A percentile compares a stretch with the other conserved stretches of the same genome.
These are phyloP conservation scores for Aspergillus saccharolyticus DNA, from an alignment of 495 filamentous ascomycete genomes.

Conservation along the genomic window DNA sequence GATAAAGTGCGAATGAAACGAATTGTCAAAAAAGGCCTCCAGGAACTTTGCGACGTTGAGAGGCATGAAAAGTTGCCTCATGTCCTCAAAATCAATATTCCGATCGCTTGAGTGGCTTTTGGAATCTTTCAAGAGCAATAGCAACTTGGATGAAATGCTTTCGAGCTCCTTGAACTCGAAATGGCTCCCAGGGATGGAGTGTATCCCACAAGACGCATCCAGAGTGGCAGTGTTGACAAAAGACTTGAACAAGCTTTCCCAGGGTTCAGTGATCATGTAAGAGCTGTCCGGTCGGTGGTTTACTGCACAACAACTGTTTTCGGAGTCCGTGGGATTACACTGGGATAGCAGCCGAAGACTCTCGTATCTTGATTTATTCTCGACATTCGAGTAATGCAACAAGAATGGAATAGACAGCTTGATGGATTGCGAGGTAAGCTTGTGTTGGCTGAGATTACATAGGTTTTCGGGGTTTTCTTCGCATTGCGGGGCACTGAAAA, in stretches of 20 bases:
- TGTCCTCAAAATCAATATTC: neutral
- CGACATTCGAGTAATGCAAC: neutral
- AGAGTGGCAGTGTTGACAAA: neutral
- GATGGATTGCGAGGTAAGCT: neutral
- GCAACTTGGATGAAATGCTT: neutral
- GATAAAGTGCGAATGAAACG: neutral
- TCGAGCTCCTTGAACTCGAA: neutral
- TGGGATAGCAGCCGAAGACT: neutral
- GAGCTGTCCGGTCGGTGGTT: neutral
- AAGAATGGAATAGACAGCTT: conserved; percentile 3
- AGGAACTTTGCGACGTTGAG: neutral
- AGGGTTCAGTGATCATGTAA: neutral
- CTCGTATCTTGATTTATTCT: neutral
- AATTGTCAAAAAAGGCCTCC: neutral
- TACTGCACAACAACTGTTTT: neutral
- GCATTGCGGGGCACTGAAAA: too few species aligned
- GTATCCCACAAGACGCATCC: neutral
- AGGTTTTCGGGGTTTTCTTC: too few species aligned
- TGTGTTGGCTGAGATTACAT: too few species aligned
- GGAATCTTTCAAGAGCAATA: neutral
- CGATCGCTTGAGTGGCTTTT: neutral
- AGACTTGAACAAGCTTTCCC: neutral
- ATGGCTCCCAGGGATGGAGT: neutral
- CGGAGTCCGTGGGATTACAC: neutral
- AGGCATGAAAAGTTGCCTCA: neutral